Percentiles rank a stretch among this genome's conserved stretches.
These are phyloP conservation scores for Arthrobotrys entomopaga DNA, from an alignment of 2,329 filamentous ascomycete genomes.

Conservation along the genomic window DNA sequence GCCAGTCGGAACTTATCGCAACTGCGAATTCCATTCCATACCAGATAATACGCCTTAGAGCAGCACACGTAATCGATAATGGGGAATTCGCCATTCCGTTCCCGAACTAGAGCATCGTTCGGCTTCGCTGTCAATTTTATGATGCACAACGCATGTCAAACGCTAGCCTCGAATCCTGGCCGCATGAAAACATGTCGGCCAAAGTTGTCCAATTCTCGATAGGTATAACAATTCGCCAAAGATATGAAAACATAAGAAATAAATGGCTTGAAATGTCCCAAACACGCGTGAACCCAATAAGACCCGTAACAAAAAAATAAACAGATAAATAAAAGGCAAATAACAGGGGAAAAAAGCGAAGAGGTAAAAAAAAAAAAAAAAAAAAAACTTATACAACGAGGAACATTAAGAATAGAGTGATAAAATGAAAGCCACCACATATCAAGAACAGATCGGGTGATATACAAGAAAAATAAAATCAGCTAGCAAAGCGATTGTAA, in stretches of 20 bases:
- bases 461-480: constrained; percentile 34
- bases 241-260: constrained; percentile 5
- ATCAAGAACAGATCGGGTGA: constrained; percentile 10
- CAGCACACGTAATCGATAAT: neutral
- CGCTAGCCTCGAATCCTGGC: neutral
- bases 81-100: too few relatives aligned
- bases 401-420: neutral
- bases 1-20: neutral
- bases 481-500: neutral
- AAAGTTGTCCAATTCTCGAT: too few relatives aligned
- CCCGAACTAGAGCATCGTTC: too few relatives aligned
- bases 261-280: constrained; percentile 11
- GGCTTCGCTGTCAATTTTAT: too few relatives aligned
- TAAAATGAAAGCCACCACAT: too few relatives aligned
- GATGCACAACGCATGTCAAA: too few relatives aligned
- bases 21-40: neutral
- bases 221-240: constrained; percentile 13
- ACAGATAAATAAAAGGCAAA: neutral
- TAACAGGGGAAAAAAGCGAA: neutral
- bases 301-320: neutral
- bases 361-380: neutral
- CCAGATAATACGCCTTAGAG: too few relatives aligned
- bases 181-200: too few relatives aligned
- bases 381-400: neutral
- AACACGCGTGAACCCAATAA: constrained; percentile 23